A percentile compares a stretch with the other conserved stretches of the same genome.
Conservation (phyloP, 306 rosid genomes). For the Macrotyloma uniflorum region DNA sequence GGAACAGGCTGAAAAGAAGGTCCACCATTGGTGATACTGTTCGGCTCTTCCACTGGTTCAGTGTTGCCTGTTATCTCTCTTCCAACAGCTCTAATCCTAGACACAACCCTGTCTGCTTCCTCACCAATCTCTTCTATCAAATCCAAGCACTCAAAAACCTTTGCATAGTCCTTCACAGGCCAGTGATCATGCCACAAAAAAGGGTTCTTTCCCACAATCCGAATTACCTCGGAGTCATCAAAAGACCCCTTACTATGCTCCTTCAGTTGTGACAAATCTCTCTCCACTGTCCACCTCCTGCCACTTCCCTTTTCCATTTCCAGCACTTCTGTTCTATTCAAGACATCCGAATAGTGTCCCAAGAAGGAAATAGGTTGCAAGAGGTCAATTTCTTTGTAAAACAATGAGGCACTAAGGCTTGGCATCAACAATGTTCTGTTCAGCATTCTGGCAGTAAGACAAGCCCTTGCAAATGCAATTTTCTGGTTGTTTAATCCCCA, state of each 20-base stretch:
- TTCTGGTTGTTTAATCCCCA: conserved; percentile 96
- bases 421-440: conserved; percentile 86
- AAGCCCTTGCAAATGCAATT: conserved; percentile 92
- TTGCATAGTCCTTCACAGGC: conserved; percentile 82
- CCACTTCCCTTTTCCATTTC: conserved; percentile 87
- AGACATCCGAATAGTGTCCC: conserved; percentile 56
- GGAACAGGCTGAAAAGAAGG: conserved; percentile 43
- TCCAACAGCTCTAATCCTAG: conserved; percentile 64
- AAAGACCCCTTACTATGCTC: conserved; percentile 45
- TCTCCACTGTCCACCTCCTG: conserved; percentile 79
- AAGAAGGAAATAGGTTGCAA: conserved; percentile 70
- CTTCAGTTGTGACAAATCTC: conserved; percentile 76
- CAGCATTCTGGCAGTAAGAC: conserved; percentile 72
- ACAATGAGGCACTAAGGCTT: conserved; percentile 85
- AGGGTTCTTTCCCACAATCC: conserved; percentile 77
- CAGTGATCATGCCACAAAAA: conserved; percentile 97
- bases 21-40: background rate
- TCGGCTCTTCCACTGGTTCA: conserved; percentile 7
- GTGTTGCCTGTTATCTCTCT: background rate
- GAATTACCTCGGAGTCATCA: conserved; percentile 58
- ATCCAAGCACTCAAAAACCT: conserved; percentile 77
- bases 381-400: conserved; percentile 83
- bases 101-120: conserved; percentile 76
- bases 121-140: conserved; percentile 63
- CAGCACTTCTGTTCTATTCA: conserved; percentile 44